Percentiles rank a stretch among this genome's conserved stretches.
Conservation (phyloP, 805 yeast species). For the Blastobotrys peoriensis region DNA sequence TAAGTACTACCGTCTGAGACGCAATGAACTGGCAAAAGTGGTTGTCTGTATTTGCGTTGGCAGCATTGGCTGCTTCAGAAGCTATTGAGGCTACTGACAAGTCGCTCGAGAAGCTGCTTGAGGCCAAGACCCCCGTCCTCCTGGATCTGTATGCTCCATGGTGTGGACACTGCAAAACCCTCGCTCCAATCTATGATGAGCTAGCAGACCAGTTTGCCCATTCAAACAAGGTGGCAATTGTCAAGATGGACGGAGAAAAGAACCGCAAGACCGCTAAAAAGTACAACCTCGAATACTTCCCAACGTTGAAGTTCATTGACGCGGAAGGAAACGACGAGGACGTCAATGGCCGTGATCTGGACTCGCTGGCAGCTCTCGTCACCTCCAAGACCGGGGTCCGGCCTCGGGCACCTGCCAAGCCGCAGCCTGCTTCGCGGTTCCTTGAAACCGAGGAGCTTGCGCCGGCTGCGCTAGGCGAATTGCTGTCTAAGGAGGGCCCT, state of each 20-base stretch:
- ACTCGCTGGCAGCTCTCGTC: conserved; percentile 45
- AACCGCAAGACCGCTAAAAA: conserved; percentile 45
- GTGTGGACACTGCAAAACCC: conserved; percentile 92
- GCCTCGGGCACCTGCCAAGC: conserved; percentile 17
- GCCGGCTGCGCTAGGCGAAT: conserved; percentile 40
- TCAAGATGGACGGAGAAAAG: conserved; percentile 56
- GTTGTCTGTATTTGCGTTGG: background rate
- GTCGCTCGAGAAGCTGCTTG: conserved; percentile 54
- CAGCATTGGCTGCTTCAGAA: conserved; percentile 4
- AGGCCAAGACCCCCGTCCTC: conserved; percentile 59
- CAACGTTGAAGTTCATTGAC: conserved; percentile 53
- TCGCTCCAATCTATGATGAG: conserved; percentile 81
- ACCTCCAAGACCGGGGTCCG: conserved; percentile 30
- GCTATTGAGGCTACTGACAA: conserved; percentile 36
- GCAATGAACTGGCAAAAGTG: too few relatives aligned
- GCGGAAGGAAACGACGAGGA: conserved; percentile 46
- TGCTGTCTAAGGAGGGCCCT: conserved; percentile 34
- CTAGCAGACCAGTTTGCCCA: conserved; percentile 61
- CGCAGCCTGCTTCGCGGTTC: conserved; percentile 1
- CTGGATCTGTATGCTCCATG: conserved; percentile 72
- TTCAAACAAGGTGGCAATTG: conserved; percentile 40
- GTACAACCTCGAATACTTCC: conserved; percentile 57
- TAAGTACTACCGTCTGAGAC: too few relatives aligned
- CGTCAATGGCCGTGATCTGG: conserved; percentile 48
- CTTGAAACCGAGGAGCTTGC: conserved; percentile 13